Conservation (phyloP, 2,329 filamentous ascomycete genomes). For the Boeremia lycopersici region DNA sequence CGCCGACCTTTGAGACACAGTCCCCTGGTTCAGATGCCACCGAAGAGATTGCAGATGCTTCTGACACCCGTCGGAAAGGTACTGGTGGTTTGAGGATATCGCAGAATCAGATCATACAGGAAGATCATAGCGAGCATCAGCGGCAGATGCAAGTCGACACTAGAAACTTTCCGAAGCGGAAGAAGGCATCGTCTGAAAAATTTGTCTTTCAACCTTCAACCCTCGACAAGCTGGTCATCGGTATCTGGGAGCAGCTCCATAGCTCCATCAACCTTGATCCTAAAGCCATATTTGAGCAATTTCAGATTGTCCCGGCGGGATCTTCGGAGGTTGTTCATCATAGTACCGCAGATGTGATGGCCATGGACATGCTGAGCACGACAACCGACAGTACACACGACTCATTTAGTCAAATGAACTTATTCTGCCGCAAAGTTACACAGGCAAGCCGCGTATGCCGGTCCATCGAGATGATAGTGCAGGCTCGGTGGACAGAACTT, state of each 20-base stretch:
- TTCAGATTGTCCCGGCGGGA: slow-evolving; percentile 29
- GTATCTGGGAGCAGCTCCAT: slow-evolving; percentile 58
- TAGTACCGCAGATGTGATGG: slow-evolving; percentile 10
- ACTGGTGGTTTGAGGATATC: slow-evolving; percentile 37
- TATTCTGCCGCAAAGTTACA: slow-evolving; percentile 53
- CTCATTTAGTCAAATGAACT: slow-evolving; percentile 51
- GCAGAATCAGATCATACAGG: slow-evolving; percentile 31
- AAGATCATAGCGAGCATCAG: slow-evolving; percentile 41
- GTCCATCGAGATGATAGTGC: slow-evolving; percentile 65
- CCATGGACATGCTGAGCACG: slow-evolving; percentile 21
- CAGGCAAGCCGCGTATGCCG: slow-evolving; percentile 60
- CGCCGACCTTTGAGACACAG: slow-evolving; percentile 11
- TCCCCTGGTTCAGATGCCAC: slow-evolving; percentile 10
- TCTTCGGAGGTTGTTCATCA: slow-evolving; percentile 22
- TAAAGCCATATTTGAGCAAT: slow-evolving; percentile 43
- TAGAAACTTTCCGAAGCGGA: slow-evolving; percentile 41
- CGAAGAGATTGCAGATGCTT: slow-evolving; percentile 1
- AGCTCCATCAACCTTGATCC: slow-evolving; percentile 51
- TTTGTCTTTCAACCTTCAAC: slow-evolving; percentile 55
- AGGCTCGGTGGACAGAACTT: slow-evolving; percentile 62
- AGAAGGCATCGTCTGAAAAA: slow-evolving; percentile 43
- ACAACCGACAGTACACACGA: slow-evolving; percentile 17
- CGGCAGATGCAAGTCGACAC: slow-evolving; percentile 42
- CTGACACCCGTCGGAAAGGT: slow-evolving; percentile 29
- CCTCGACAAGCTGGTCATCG: slow-evolving; percentile 55